Evolutionary conservation across 371 early-diverging fungal species (phyloP), one percentile per base, ranked within the genome.

Genomic region (Mucor piriformis): DNA sequence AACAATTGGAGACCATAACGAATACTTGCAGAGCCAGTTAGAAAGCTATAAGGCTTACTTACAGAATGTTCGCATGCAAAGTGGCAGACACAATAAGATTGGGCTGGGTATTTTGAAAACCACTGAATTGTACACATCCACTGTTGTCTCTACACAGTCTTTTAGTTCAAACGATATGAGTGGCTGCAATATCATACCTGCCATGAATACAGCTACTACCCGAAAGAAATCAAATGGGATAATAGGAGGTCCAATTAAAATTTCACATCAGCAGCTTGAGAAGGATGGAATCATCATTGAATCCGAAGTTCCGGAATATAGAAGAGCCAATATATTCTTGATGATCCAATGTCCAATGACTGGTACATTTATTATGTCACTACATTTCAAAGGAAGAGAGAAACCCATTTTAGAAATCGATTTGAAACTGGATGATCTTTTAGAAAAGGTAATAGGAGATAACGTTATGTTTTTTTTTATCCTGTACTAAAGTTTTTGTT

Each of bases 381-480:
- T 96, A 35, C 86, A 92, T 61, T 95, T 90, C 67, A 74, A 90
- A 76, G 82, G 93, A 24, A 86, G 97, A 18, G 96, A 95, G 44
- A 93, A 92, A 61, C 91, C 97, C 0, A 93, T 97, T 29, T 69
- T 97, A 57, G 95, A 95, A 72, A 93, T 97, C 87, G 95, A 95
- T 72, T 80, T 97, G 54, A 92, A 93, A 58, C 72, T 97, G 48
- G 97, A 97, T 66, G 97, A 96, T 72, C 70, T 96, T 58, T 77
- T 96, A 49, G 96, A 95, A 72, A 94, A 94, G 46, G 58, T 56
- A 58, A 42, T 13, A 13, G 8, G 15, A 37, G 15, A 37, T n/a
- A n/a, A n/a, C n/a, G n/a, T n/a, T n/a, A n/a, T 2, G 4, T 12
- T 37, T 37, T 37, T 37, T 7, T n/a, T n/a, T n/a, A n/a, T n/a